Conservation (phyloP, 352 stramenopile species). For the Pythium apleroticum region DNA sequence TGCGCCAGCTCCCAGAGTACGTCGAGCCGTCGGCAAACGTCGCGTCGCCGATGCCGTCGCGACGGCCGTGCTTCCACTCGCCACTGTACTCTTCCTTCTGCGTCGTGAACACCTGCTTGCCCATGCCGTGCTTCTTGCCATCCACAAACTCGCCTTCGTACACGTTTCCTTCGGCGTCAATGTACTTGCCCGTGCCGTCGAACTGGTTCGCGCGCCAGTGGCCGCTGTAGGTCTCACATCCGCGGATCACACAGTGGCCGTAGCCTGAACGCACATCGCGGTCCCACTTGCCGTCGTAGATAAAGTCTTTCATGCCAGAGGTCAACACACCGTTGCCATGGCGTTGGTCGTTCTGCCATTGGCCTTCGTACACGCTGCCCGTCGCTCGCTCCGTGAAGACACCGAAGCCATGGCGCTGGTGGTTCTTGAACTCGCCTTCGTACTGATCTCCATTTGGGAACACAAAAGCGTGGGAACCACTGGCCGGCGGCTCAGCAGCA, state of each 20-base stretch:
- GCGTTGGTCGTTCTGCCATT: conserved; percentile 57
- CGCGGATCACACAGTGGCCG: conserved; percentile 75
- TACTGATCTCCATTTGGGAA: conserved; percentile 76
- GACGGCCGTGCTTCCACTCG: conserved; percentile 55
- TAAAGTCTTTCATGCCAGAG: conserved; percentile 72
- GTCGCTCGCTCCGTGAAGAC: conserved; percentile 62
- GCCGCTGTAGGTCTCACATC: conserved; percentile 73
- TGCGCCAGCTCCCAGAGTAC: conserved; percentile 60
- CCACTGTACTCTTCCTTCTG: conserved; percentile 56
- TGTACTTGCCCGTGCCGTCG: conserved; percentile 75
- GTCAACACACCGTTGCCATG: conserved; percentile 70
- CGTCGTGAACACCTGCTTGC: conserved; percentile 37
- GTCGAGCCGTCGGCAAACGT: conserved; percentile 50
- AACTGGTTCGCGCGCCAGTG: conserved; percentile 76
- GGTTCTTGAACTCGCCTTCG: conserved; percentile 58
- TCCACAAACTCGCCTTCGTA: conserved; percentile 81
- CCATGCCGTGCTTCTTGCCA: conserved; percentile 78
- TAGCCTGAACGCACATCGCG: conserved; percentile 58
- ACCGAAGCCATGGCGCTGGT: conserved; percentile 51
- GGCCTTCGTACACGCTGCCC: conserved; percentile 70
- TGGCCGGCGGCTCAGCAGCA: conserved; percentile 22
- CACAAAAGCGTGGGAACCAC: conserved; percentile 38
- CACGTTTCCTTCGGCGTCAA: conserved; percentile 74
- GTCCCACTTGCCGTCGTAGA: conserved; percentile 80
- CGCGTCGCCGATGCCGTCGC: conserved; percentile 59